These are phyloP conservation scores for Globisporangium perplexum DNA, from an alignment of 352 stramenopile species.

Conservation along the genomic window DNA sequence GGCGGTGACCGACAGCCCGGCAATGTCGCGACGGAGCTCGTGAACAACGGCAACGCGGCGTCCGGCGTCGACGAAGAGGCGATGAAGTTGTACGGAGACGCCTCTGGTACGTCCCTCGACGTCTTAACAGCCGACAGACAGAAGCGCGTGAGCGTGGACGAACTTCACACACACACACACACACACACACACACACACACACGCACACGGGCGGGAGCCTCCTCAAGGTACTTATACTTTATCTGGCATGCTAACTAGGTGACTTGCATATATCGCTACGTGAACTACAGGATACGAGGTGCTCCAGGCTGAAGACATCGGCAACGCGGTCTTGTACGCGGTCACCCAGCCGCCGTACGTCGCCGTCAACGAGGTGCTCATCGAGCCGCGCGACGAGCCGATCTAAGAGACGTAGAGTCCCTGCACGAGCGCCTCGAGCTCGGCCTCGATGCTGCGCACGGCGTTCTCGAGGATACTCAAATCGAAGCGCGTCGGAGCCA, in stretches of 20 bases:
- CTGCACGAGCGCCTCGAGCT: slow-evolving; percentile 40
- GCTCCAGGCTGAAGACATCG: slow-evolving; percentile 82
- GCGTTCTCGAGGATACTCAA: slow-evolving; percentile 38
- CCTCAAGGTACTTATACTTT: neutral
- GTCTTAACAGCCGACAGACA: no score
- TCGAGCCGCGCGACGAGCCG: slow-evolving; percentile 86
- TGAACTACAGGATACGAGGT: slow-evolving; percentile 50
- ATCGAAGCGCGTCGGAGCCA: slow-evolving; percentile 19
- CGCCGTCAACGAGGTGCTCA: slow-evolving; percentile 88
- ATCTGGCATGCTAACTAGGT: slow-evolving; percentile 2
- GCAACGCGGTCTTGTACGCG: slow-evolving; percentile 82
- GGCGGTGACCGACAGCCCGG: slow-evolving; percentile 53
- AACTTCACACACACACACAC: no score
- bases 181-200: no score
- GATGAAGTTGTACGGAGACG: slow-evolving; percentile 57
- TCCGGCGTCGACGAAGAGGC: slow-evolving; percentile 75
- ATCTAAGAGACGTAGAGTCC: slow-evolving; percentile 47
- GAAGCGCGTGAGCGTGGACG: no score
- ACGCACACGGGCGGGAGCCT: neutral
- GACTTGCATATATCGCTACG: slow-evolving; percentile 6
- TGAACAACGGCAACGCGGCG: slow-evolving; percentile 71
- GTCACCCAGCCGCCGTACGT: slow-evolving; percentile 84
- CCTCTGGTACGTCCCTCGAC: slow-evolving; percentile 32
- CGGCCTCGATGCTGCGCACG: slow-evolving; percentile 33
- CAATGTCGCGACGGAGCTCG: slow-evolving; percentile 89